Conservation (phyloP, 768 basidiomycete genomes). For the Boletus rex-veris region DNA sequence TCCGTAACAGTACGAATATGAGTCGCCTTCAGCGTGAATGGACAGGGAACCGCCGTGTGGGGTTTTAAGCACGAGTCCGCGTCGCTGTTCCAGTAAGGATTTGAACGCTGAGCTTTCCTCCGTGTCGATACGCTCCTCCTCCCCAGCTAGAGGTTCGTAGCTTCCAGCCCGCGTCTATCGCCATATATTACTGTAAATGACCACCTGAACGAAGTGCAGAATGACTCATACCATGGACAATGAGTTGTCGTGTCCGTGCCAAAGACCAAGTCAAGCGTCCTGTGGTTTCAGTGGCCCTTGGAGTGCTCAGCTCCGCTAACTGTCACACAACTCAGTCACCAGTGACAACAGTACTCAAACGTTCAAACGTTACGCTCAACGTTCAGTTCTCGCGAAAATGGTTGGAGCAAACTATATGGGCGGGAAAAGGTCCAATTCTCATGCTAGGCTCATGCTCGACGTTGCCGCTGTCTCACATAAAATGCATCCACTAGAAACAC, state of each 20-base stretch:
- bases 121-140: slow-evolving; percentile 10
- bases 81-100: slow-evolving; percentile 16
- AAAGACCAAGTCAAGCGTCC: no score
- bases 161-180: slow-evolving; percentile 3
- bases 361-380: no score
- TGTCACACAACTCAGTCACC: no score
- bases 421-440: slow-evolving; percentile 51
- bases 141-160: slow-evolving; percentile 17
- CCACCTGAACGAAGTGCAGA: not conserved
- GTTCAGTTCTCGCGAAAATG: slow-evolving; percentile 35
- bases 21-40: slow-evolving; percentile 18
- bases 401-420: slow-evolving; percentile 76
- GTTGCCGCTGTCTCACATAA: not conserved
- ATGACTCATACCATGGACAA: slow-evolving; percentile 12
- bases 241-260: not conserved
- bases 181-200: not conserved
- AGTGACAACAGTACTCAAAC: no score
- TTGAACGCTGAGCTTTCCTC: slow-evolving; percentile 14
- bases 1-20: slow-evolving; percentile 71
- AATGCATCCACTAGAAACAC: slow-evolving; percentile 44
- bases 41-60: slow-evolving; percentile 27
- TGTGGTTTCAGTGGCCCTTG: no score
- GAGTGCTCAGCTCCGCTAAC: no score
- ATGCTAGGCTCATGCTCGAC: not conserved
- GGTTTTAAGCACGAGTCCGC: slow-evolving; percentile 20